Percentiles rank a stretch among this genome's conserved stretches.
Evolutionary conservation across 2,329 filamentous ascomycete species (phyloP).

Genomic region (Claviceps pazoutovae): DNA sequence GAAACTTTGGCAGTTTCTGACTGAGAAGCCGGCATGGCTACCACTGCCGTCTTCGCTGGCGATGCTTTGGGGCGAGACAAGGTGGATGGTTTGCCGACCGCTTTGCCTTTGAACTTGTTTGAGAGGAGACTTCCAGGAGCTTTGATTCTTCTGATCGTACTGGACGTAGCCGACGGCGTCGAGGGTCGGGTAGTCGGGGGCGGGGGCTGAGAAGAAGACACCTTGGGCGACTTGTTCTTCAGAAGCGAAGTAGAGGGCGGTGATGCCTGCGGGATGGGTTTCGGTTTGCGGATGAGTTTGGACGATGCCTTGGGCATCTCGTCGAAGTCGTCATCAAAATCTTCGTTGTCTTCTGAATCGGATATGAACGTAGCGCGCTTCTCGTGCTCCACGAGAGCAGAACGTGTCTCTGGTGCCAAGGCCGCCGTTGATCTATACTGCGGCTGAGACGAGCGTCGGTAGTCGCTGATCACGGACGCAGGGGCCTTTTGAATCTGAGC

Average conservation of each 20-base stretch:
- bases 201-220: background rate
- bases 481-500: conserved; percentile 35
- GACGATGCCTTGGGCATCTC: background rate
- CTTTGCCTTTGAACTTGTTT: conserved; percentile 7
- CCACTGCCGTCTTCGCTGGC: background rate
- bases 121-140: conserved; percentile 3
- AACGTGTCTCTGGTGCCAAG: conserved; percentile 10
- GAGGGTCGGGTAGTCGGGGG: background rate
- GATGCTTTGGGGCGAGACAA: background rate
- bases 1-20: background rate
- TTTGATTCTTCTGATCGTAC: background rate
- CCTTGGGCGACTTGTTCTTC: background rate
- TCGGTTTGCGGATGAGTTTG: conserved; percentile 3
- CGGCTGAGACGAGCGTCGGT: conserved; percentile 30
- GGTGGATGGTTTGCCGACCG: background rate
- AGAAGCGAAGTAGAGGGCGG: background rate
- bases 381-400: conserved; percentile 18
- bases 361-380: conserved; percentile 25
- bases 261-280: conserved; percentile 4
- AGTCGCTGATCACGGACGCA: conserved; percentile 38
- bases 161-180: background rate
- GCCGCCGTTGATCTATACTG: conserved; percentile 13
- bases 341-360: conserved; percentile 21
- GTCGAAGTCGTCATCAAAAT: conserved; percentile 9
- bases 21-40: background rate